phyloP scores from a whole-genome alignment of 345 rosid species.

The sweet orange (Citrus sinensis) region DNA sequence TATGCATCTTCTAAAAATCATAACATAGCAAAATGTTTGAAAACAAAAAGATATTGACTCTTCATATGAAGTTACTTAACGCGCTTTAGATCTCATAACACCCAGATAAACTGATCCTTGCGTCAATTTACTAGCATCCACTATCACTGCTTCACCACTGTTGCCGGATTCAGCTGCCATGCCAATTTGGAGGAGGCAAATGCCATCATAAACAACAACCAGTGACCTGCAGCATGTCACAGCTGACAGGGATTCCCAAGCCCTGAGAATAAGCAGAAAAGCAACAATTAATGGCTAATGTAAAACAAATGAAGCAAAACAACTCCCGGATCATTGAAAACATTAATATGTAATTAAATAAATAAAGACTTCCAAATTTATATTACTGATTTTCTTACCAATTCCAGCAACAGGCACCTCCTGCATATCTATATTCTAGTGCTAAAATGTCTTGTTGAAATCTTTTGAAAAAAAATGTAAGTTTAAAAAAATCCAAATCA shows the following conservation, averaged over 20 bases:
- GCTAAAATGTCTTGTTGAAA: no score
- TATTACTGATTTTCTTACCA: background rate
- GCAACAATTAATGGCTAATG: background rate
- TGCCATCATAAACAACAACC: slow-evolving; percentile 54
- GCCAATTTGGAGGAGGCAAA: slow-evolving; percentile 70
- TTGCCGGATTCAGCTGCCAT: slow-evolving; percentile 56
- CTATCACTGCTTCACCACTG: slow-evolving; percentile 33
- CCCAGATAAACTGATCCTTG: slow-evolving; percentile 68
- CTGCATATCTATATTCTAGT: no score
- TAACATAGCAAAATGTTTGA: background rate
- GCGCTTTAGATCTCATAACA: slow-evolving; percentile 68
- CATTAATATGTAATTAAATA: background rate
- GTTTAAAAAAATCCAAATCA: background rate
- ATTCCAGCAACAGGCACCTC: background rate
- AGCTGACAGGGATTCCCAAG: slow-evolving; percentile 70
- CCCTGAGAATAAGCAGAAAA: slow-evolving; percentile 42
- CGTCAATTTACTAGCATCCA: slow-evolving; percentile 57
- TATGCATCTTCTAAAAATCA: background rate
- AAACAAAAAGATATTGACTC: background rate
- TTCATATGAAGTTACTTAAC: slow-evolving; percentile 42
- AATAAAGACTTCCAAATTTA: background rate
- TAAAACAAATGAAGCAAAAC: background rate
- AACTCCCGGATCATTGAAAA: background rate
- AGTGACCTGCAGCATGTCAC: slow-evolving; percentile 76
- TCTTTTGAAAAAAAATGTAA: background rate